These are phyloP conservation scores for Rhodotorula sp. DNA, from an alignment of 1,284 basidiomycete genomes.

Conservation along the genomic window DNA sequence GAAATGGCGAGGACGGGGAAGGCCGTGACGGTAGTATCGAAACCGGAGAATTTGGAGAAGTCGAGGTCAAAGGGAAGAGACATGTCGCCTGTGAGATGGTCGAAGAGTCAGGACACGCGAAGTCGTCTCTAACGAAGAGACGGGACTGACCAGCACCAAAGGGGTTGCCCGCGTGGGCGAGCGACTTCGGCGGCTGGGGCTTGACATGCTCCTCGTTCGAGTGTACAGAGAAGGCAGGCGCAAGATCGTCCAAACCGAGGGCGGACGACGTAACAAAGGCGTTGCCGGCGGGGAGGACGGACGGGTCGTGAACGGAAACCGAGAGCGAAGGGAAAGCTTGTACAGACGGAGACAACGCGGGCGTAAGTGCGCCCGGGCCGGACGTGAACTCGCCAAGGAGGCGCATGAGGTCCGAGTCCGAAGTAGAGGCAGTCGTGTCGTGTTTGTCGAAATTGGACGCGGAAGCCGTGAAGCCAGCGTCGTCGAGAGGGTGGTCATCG, in stretches of 20 bases:
- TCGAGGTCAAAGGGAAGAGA: slow-evolving; percentile 21
- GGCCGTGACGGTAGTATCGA: slow-evolving; percentile 5
- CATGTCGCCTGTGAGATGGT: slow-evolving; percentile 12
- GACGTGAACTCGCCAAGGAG: slow-evolving; percentile 17
- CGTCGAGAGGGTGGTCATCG: neutral
- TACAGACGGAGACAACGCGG: neutral
- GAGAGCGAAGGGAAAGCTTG: slow-evolving; percentile 5
- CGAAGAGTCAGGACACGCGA: neutral
- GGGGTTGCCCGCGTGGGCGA: slow-evolving; percentile 8
- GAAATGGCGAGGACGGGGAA: slow-evolving; percentile 3
- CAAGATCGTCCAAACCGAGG: neutral
- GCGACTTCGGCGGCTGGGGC: slow-evolving; percentile 2
- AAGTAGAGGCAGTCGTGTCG: neutral
- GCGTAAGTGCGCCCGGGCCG: slow-evolving; percentile 2
- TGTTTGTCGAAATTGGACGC: neutral
- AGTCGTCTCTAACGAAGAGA: neutral
- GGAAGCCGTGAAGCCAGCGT: neutral
- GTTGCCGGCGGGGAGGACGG: no score
- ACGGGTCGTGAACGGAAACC: neutral
- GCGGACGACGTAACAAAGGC: neutral
- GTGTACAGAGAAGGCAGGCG: neutral
- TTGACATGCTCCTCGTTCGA: slow-evolving; percentile 3
- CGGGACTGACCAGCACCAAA: slow-evolving; percentile 16
- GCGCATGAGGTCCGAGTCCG: slow-evolving; percentile 12
- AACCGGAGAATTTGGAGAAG: neutral